Evolutionary conservation across 2,329 filamentous ascomycete species (phyloP), one percentile per base, ranked within the genome.

Genomic region (Beauveria pseudobassiana): DNA sequence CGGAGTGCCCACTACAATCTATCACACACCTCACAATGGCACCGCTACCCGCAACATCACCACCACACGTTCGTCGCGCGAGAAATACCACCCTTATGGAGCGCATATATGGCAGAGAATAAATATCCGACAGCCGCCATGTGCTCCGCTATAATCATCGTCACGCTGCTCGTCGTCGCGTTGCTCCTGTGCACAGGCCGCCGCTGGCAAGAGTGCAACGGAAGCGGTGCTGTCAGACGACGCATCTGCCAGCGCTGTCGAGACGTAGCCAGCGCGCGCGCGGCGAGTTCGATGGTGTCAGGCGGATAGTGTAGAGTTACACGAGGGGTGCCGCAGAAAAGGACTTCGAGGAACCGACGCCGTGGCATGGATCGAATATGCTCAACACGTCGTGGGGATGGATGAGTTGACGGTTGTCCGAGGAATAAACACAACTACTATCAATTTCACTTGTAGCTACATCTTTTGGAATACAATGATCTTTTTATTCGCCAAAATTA

Each of bases 381-480:
- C 57, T 63, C 24, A 60, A 63, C 26, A 63, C 62, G n/a, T 46
- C 62, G 5, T 63, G 62, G 62, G 62, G 51, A 10, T 63, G 50
- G 50, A 63, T 57, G 62, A 34, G 18, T 22, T 62, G 24, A 22
- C 18, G 10, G 1, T 24, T n/a, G 0, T 9, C 6, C 10, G 7
- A 12, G 18, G 9, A 18, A 22, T 22, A 22, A 3, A 38, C 2
- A 28, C 24, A 6, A 5, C 2, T 22, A 10, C 18, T 14, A 59
- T 38, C 30, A 30, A 14, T 16, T 38, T 16, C 14, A 38, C 34
- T 38, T 16, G 10, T 5, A 38, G 34, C 14, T 38, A 16, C 34
- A 38, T 28, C 18, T 42, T 3, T 14, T 45, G 18, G 34, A n/a
- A 59, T 52, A 55, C 30, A 45, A 43, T 24, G 24, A 49, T 34